Evolutionary conservation across 257 asterid species (phyloP).

Genomic region (Haberlea rhodopensis): DNA sequence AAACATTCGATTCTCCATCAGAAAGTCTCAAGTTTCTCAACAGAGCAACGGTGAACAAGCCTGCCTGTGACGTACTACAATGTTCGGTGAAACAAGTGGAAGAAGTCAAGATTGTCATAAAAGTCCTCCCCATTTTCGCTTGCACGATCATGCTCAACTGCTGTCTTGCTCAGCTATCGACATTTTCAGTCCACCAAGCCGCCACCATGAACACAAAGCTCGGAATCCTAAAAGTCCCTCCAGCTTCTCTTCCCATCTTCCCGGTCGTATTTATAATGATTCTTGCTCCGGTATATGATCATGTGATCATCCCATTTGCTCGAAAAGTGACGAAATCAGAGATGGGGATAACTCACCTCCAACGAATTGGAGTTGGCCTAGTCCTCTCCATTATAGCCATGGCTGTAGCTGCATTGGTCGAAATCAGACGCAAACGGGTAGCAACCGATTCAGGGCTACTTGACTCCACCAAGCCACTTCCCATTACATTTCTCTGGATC

Average conservation of each 20-base stretch:
- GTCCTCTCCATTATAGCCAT: conserved; percentile 66
- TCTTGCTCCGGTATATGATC: conserved; percentile 75
- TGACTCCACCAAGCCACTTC: conserved; percentile 50
- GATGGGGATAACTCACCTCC: conserved; percentile 70
- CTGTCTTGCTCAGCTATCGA: conserved; percentile 89
- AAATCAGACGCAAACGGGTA: conserved; percentile 62
- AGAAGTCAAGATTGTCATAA: conserved; percentile 72
- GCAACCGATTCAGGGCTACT: conserved; percentile 31
- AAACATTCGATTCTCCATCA: conserved; percentile 37
- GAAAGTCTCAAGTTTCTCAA: conserved; percentile 53
- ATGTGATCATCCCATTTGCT: conserved; percentile 61
- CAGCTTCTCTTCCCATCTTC: conserved; percentile 90
- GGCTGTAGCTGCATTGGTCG: conserved; percentile 74
- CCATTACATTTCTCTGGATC: conserved; percentile 76
- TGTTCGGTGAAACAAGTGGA: conserved; percentile 70
- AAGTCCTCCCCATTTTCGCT: conserved; percentile 74
- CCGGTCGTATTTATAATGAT: conserved; percentile 81
- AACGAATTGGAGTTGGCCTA: conserved; percentile 72
- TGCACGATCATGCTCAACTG: conserved; percentile 84
- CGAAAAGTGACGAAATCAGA: conserved; percentile 60
- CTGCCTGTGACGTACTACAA: conserved; percentile 28
- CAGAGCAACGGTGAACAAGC: conserved; percentile 39
- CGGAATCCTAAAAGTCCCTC: conserved; percentile 68
- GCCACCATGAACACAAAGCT: conserved; percentile 84
- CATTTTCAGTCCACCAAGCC: conserved; percentile 94